Conservation (phyloP, 768 basidiomycete species). For the Coprinopsis sp. region DNA sequence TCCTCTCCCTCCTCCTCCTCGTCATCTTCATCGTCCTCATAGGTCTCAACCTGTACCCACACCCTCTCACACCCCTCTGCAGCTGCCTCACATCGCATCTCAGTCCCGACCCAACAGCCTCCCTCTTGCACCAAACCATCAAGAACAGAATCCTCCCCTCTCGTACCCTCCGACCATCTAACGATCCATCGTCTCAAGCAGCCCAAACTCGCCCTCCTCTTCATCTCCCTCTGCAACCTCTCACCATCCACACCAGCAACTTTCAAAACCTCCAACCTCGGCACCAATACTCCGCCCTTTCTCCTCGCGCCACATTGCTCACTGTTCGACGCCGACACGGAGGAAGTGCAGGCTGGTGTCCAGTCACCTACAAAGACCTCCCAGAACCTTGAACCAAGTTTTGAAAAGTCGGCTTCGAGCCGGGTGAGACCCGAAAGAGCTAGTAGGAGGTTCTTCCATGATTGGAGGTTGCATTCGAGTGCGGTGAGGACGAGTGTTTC, state of each 20-base stretch:
- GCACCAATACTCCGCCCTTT: constrained; percentile 16
- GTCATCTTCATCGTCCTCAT: constrained; percentile 25
- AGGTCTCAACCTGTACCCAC: constrained; percentile 25
- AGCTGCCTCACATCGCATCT: constrained; percentile 2
- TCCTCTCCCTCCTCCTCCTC: constrained; percentile 16
- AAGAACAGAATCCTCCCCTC: constrained; percentile 30
- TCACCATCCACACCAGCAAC: constrained; percentile 24
- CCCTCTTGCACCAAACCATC: constrained; percentile 33
- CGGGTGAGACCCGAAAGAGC: constrained; percentile 28
- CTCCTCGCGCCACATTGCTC: constrained; percentile 13
- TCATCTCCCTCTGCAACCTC: constrained; percentile 13
- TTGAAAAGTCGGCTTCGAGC: constrained; percentile 41
- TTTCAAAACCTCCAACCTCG: constrained; percentile 24
- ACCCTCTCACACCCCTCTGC: constrained; percentile 10
- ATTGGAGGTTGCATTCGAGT: constrained; percentile 34
- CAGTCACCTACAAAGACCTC: constrained; percentile 29
- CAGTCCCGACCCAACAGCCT: constrained; percentile 26
- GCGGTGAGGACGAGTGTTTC: constrained; percentile 37
- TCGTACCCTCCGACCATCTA: constrained; percentile 29
- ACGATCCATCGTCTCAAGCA: constrained; percentile 26
- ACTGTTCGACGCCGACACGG: constrained; percentile 8
- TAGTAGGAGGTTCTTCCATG: constrained; percentile 32
- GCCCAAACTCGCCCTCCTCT: constrained; percentile 5
- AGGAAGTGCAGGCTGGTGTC: neutral
- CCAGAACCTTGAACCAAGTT: constrained; percentile 27